Evolutionary conservation across 1,139 yeast genomes (phyloP), one percentile per base, ranked within the genome.

Genomic region (Fermentozyma sake): DNA sequence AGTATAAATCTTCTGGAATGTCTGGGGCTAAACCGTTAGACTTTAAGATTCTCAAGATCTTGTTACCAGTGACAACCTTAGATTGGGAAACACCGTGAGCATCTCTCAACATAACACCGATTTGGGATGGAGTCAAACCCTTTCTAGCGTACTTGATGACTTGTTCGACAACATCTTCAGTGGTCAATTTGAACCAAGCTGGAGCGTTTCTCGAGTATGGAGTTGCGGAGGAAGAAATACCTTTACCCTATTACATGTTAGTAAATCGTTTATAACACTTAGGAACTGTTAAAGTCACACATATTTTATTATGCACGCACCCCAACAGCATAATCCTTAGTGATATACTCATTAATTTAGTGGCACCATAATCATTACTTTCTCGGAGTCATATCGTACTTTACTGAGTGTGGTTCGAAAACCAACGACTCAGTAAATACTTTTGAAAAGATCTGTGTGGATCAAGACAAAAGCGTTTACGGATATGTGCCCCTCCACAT

Each of bases 11-110:
- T 80, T 91, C 99, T 73, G 99, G 99, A 61, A 91, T 83, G 75
- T 91, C 98, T 70, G 99, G 97, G 62, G 97, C 98, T 66, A 93
- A 81, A 84, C 98, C 99, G 78, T 87, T 86, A 48, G 97, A 83
- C 76, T 89, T 93, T 70, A 91, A 81, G 77, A 91, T 87, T 83
- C 99, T 89, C 72, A 91, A 82, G 64, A 91, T 82, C 86, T 93
- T 93, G 96, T 89, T 89, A 80, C 97, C 97, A 54, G 98, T 91
- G 72, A 86, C 87, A 63, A 89, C 81, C 76, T 81, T 87, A 58
- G 96, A 73, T 75, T 89, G 96, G 65, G 96, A 81, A 58, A 91
- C 97, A 74, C 98, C 98, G 77, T 93, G 98, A 58, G 97, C 94
- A 75, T 91, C 99, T 81, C 99, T 89, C 70, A 91, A 86, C 61